Percentiles rank a stretch among this genome's conserved stretches.
These are phyloP conservation scores for Eimeria sp. DNA, from an alignment of 169 alveolate genomes.

Conservation along the genomic window DNA sequence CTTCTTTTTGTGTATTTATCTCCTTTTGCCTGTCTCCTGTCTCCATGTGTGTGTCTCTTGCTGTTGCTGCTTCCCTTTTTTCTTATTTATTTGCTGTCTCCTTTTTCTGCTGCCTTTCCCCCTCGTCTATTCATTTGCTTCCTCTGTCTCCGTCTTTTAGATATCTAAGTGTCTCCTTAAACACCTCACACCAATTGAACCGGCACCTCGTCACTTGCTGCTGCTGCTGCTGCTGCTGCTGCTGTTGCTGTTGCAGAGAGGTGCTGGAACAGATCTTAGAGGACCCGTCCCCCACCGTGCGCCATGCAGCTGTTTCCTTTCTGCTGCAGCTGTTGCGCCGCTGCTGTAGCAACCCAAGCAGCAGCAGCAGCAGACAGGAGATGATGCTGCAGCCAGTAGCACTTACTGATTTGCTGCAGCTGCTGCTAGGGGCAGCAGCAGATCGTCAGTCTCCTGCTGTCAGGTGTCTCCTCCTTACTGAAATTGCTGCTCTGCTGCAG, in stretches of 20 bases:
- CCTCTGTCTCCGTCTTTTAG: background rate
- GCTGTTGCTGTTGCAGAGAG: conserved; percentile 8
- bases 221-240: conserved; percentile 41
- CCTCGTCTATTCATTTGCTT: background rate
- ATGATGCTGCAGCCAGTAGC: conserved; percentile 16
- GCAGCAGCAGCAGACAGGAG: background rate
- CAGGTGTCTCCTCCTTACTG: conserved; percentile 29
- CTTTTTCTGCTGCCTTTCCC: background rate
- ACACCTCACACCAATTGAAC: background rate
- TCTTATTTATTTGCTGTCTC: background rate
- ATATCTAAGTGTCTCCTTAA: background rate
- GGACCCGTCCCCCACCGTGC: conserved; percentile 70
- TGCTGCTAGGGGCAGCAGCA: conserved; percentile 12
- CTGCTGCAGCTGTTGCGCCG: conserved; percentile 50
- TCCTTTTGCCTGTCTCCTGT: background rate
- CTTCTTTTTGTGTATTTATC: background rate
- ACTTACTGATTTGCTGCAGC: conserved; percentile 20
- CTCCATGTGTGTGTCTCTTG: background rate
- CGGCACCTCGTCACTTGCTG: background rate
- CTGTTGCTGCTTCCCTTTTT: background rate
- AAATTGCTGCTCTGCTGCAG: conserved; percentile 20
- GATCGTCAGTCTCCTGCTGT: conserved; percentile 17
- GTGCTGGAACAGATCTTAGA: conserved; percentile 60
- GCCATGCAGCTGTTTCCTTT: conserved; percentile 25
- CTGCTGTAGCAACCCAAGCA: conserved; percentile 18